Evolutionary conservation across 495 filamentous ascomycete species (phyloP).

Genomic region (Jackrogersella multiformis): DNA sequence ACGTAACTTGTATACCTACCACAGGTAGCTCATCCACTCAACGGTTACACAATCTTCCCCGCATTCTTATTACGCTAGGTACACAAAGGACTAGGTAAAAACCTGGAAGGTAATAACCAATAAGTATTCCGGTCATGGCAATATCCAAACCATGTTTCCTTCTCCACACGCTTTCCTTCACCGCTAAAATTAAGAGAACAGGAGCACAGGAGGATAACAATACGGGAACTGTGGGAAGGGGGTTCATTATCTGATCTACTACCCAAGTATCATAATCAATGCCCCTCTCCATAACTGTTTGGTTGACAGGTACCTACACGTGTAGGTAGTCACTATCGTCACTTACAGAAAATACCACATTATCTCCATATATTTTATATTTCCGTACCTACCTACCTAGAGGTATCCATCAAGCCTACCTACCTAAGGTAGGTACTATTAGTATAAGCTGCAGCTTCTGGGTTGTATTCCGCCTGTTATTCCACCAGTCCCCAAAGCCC

Average conservation of each 20-base stretch:
- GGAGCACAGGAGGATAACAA: slow-evolving; percentile 26
- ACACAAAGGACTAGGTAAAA: too few relatives aligned
- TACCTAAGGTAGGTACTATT: too few relatives aligned
- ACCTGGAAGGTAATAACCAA: too few relatives aligned
- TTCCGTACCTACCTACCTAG: too few relatives aligned
- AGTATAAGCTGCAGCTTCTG: too few relatives aligned
- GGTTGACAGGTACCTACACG: too few relatives aligned
- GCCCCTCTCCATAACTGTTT: slow-evolving; percentile 15
- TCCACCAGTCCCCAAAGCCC: slow-evolving; percentile 1
- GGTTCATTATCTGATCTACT: slow-evolving; percentile 18
- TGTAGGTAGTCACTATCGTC: too few relatives aligned
- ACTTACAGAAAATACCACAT: slow-evolving; percentile 32
- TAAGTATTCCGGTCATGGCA: slow-evolving; percentile 16
- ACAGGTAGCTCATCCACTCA: neutral
- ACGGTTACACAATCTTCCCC: neutral
- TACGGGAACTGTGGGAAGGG: slow-evolving; percentile 9
- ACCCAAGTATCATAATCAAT: slow-evolving; percentile 21
- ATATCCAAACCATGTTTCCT: slow-evolving; percentile 4
- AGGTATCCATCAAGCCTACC: slow-evolving; percentile 16
- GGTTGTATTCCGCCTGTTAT: slow-evolving; percentile 2
- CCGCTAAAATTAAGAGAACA: slow-evolving; percentile 28
- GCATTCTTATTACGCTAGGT: slow-evolving; percentile 5
- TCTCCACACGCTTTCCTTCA: slow-evolving; percentile 12
- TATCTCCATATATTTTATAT: slow-evolving; percentile 18
- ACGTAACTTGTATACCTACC: neutral